These are phyloP conservation scores for Euryodendron excelsum DNA, from an alignment of 148 eudicot species.

Conservation along the genomic window DNA sequence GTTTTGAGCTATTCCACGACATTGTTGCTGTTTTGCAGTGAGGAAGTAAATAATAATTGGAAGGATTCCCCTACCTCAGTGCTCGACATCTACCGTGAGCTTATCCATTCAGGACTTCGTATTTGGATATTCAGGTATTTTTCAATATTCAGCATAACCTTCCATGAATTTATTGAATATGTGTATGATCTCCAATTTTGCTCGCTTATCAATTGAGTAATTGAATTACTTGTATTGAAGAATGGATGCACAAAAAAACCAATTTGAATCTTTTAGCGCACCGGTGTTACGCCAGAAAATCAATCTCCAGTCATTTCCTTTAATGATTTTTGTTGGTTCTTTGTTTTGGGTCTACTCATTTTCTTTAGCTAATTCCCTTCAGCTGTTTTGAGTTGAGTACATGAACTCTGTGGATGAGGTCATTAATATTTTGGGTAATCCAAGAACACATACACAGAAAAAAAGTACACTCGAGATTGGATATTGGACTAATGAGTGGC, in stretches of 20 bases:
- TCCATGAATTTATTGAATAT: background rate
- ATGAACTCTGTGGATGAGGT: background rate
- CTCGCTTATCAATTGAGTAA: background rate
- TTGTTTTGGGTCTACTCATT: background rate
- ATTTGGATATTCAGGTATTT: slow-evolving; percentile 93
- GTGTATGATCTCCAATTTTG: background rate
- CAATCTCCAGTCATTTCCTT: background rate
- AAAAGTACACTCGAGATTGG: background rate
- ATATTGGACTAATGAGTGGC: background rate
- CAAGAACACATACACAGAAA: background rate
- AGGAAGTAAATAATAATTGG: slow-evolving; percentile 54
- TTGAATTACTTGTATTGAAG: background rate
- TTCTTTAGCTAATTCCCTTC: background rate
- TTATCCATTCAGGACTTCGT: slow-evolving; percentile 70
- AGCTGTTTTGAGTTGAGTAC: background rate
- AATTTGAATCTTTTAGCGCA: background rate
- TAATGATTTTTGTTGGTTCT: background rate
- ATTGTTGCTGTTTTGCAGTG: slow-evolving; percentile 42
- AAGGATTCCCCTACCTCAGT: slow-evolving; percentile 73
- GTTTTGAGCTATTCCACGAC: background rate
- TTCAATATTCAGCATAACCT: background rate
- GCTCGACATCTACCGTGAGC: slow-evolving; percentile 71
- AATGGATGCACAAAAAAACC: background rate
- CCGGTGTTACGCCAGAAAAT: background rate
- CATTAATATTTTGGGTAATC: background rate